Percentiles rank a stretch among this genome's conserved stretches.
Conservation (phyloP, 257 asterid genomes). For the Gardenia jasminoides region DNA sequence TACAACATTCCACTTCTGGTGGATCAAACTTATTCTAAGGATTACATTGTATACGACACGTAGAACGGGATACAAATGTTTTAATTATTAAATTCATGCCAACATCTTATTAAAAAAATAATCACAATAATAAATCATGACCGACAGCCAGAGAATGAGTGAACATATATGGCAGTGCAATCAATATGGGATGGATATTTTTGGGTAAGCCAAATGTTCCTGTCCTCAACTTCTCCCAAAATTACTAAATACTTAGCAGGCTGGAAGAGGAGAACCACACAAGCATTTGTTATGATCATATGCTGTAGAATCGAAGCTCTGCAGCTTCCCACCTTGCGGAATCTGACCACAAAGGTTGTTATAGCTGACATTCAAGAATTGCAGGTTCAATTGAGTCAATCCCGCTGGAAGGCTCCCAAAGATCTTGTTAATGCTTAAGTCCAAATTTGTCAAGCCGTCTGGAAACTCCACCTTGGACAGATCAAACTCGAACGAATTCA, state of each 20-base stretch:
- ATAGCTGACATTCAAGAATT: slow-evolving; percentile 49
- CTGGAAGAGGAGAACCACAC: slow-evolving; percentile 53
- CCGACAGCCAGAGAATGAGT: no score
- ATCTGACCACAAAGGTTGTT: slow-evolving; percentile 60
- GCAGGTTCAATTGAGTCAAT: slow-evolving; percentile 23
- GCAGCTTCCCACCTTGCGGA: slow-evolving; percentile 42
- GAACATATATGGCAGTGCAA: no score
- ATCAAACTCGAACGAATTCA: slow-evolving; percentile 56
- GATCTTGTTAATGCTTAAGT: slow-evolving; percentile 57
- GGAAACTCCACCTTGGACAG: slow-evolving; percentile 49
- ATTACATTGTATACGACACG: no score
- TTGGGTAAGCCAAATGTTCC: no score
- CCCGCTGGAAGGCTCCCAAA: slow-evolving; percentile 45
- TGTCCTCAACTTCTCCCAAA: not conserved
- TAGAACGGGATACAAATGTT: no score
- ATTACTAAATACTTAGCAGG: slow-evolving; percentile 14
- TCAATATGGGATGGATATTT: no score
- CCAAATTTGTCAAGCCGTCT: slow-evolving; percentile 32
- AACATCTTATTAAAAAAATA: no score
- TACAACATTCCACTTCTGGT: no score
- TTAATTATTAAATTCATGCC: no score
- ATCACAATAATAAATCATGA: no score
- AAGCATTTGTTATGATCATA: slow-evolving; percentile 54
- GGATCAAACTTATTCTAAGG: no score
- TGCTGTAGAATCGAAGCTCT: slow-evolving; percentile 18